These are phyloP conservation scores for Papiliotrema nemorosa DNA, from an alignment of 1,284 basidiomycete genomes.

Conservation along the genomic window DNA sequence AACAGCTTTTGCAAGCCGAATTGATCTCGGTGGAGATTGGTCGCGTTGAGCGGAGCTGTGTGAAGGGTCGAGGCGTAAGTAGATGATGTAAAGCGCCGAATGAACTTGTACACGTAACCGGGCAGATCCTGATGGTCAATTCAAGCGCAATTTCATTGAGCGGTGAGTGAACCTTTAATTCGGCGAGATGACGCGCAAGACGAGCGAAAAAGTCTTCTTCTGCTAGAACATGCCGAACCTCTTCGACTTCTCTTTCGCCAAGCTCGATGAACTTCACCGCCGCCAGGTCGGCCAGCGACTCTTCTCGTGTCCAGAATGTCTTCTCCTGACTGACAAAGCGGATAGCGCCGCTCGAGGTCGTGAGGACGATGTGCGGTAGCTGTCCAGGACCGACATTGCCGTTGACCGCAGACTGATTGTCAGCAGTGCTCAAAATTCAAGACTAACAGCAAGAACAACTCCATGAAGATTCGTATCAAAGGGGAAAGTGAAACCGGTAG, in stretches of 20 bases:
- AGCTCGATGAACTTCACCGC: constrained; percentile 72
- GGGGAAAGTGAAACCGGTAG: constrained; percentile 61
- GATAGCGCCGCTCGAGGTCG: constrained; percentile 72
- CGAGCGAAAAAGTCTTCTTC: constrained; percentile 61
- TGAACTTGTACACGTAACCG: constrained; percentile 64
- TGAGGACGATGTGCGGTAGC: constrained; percentile 52
- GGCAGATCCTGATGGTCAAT: constrained; percentile 61
- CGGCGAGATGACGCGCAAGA: constrained; percentile 59
- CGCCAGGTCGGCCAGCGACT: constrained; percentile 66
- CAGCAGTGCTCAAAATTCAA: constrained; percentile 1
- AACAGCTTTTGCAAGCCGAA: constrained; percentile 88
- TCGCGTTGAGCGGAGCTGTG: constrained; percentile 45
- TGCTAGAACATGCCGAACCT: constrained; percentile 49
- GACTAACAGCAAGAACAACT: constrained; percentile 63
- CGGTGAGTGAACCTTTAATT: constrained; percentile 57
- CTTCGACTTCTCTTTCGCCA: constrained; percentile 61
- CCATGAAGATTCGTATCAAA: constrained; percentile 72
- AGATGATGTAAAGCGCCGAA: constrained; percentile 67
- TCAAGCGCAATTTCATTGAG: neutral
- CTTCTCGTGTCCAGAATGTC: constrained; percentile 71
- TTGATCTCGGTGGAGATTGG: constrained; percentile 60
- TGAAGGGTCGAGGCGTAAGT: constrained; percentile 58
- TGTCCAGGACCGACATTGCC: constrained; percentile 13
- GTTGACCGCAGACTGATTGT: constrained; percentile 23
- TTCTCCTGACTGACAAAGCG: constrained; percentile 66